phyloP scores from a whole-genome alignment of 805 yeast genomes.

The Metschnikowia arizonensis region DNA sequence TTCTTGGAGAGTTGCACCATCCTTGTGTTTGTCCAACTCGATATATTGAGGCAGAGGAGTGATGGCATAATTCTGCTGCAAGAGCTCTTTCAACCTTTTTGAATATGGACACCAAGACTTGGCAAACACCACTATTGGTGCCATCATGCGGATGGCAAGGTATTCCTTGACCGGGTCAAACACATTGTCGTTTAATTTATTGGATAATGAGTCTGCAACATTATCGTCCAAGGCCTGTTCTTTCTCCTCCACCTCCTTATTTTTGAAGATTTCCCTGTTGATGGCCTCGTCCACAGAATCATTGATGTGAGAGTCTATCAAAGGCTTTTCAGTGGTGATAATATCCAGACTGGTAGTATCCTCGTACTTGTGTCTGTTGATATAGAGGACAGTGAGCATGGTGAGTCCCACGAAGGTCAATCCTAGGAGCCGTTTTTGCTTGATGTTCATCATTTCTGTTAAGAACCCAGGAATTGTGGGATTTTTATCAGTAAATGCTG shows the following conservation, averaged over 20 bases:
- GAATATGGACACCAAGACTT: conserved; percentile 71
- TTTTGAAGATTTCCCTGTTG: conserved; percentile 33
- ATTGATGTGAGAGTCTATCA: conserved; percentile 34
- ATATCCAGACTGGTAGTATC: conserved; percentile 27
- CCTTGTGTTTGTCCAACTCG: conserved; percentile 75
- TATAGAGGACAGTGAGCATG: conserved; percentile 23
- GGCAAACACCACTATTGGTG: conserved; percentile 65
- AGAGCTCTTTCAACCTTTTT: conserved; percentile 60
- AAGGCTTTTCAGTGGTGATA: conserved; percentile 16
- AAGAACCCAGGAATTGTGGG: neutral
- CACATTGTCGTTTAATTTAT: conserved; percentile 1
- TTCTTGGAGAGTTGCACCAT: conserved; percentile 72
- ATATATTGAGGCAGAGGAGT: conserved; percentile 70
- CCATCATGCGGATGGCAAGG: conserved; percentile 49
- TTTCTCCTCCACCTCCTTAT: conserved; percentile 12
- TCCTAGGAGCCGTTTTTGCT: conserved; percentile 6
- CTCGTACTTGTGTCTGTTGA: conserved; percentile 30
- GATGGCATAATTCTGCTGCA: conserved; percentile 60
- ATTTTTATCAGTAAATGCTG: too few species aligned
- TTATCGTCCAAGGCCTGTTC: conserved; percentile 8
- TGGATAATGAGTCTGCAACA: conserved; percentile 9
- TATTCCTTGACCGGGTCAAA: conserved; percentile 42
- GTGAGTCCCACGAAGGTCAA: conserved; percentile 7
- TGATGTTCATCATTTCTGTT: conserved; percentile 3
- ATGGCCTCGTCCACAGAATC: conserved; percentile 39